Evolutionary conservation across 306 rosid species (phyloP), one percentile per base, ranked within the genome.

Genomic region (Fragaria iinumae): DNA sequence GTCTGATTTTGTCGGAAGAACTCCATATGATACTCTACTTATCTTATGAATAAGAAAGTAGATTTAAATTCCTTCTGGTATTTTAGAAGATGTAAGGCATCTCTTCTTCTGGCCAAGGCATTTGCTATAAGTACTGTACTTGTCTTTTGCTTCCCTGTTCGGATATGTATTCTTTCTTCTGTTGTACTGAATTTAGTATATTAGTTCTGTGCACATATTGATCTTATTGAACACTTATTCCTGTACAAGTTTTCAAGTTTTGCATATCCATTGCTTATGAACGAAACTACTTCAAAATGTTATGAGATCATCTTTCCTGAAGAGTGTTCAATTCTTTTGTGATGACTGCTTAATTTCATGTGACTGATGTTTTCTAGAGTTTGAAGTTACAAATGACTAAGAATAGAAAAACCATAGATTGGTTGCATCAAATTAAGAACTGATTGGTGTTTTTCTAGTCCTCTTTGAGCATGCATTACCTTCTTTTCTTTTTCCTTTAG

Each of bases 141-240:
- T 71, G 11, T 41, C 56, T 39, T 74, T 56, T 73, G 77, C 66
- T 74, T 74, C 27, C 53, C 11, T 74, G 56, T 67, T 74, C 44
- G 16, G 49, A 48, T 59, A 59, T 59, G 20, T 74, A 38, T 59
- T 43, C 21, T 59, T 48, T 60, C 9, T 34, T 56, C 52, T 38
- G 32, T 6, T 43, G 50, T 56, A 41, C 69, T 25, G 69, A 43
- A 73, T 41, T 25, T 43, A 21, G 76, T 59, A 23, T 43, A 5
- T 27, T 74, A 59, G 11, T 43, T 59, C 32, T 73, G 48, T 72
- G 32, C 64, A 32, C 20, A 34, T 16, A 71, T 29, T 52, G 34
- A 17, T 48, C 18, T n/a, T 72, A n/a, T 50, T 36, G 20, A 72
- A 52, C 52, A 53, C 76, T 53, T 73, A 38, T 73, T 73, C 50